Base-by-base conservation (phyloP, 2,329 filamentous ascomycete species). In the Fusarium agapanthi region DNA sequence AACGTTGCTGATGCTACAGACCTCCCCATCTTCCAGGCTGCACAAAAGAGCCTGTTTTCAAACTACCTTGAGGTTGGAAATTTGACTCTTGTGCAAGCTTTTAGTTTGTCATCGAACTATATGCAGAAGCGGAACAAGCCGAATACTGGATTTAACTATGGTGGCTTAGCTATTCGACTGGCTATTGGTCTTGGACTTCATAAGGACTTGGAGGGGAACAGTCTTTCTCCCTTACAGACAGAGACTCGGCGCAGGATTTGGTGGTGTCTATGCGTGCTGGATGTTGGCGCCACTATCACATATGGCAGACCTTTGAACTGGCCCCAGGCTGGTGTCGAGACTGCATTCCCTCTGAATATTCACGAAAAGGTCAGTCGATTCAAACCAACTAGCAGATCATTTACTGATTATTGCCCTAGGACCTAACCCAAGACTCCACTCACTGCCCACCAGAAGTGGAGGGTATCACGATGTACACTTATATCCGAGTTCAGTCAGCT, bases 41-140 rank as follows among this genome's bases (percentile, higher is more conserved):
- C 69, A 7, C 60, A 69, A 16, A 66, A 69, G 34, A 57, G 61
- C 4, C 9, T 73, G 15, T 66, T 66, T 38, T 69, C 69, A 37
- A 67, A 72, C 7, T 72, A 69, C 1, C 69, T 72, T 1, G 70
- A 72, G 28, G 54, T 55, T 37, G 70, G 65, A 37, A 72, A 67
- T 7, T 24, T 73, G 5, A 72, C 69, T 1, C 53, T 73, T 2
- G 69, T 73, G 3, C 70, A 73, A 26, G 70, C 69, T 1, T 67
- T 73, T 1, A 57, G 51, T 2, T 22, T 73, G 34, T 60, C 57
- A 7, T 65, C 56, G 1, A 72, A 60, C 13, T 69, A 69, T 6
- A 60, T 69, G 53, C 70, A 73, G 5, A 73, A 73, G 24, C 32
- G 70, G 6, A 70, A 73, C 15, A 73, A 73, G 7, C 70, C 70